phyloP scores from a whole-genome alignment of 306 rosid genomes.

The Vigna reflexopilosa region DNA sequence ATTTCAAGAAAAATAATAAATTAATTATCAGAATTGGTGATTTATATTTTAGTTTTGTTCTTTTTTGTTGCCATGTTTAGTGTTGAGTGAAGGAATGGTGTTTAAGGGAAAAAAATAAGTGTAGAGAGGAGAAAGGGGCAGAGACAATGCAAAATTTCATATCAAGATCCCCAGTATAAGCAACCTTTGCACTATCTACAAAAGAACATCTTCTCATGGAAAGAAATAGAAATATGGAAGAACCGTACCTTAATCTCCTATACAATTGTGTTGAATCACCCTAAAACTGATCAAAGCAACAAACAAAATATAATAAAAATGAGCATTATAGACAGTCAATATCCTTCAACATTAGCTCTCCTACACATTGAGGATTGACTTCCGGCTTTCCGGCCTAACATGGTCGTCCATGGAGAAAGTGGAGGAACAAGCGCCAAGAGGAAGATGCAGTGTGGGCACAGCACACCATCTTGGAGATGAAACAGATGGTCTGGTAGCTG shows the following conservation, averaged over 20 bases:
- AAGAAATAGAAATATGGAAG: conserved; percentile 49
- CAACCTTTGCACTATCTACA: conserved; percentile 57
- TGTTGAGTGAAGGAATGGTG: not conserved
- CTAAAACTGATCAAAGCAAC: conserved; percentile 23
- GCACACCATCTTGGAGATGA: conserved; percentile 60
- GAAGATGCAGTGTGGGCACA: conserved; percentile 54
- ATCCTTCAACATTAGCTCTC: conserved; percentile 69
- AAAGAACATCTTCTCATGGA: conserved; percentile 40
- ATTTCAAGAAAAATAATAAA: too few relatives aligned
- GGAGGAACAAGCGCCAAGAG: conserved; percentile 64
- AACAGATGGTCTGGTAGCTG: conserved; percentile 49
- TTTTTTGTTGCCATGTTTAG: not conserved
- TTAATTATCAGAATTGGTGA: too few relatives aligned
- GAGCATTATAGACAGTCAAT: conserved; percentile 55
- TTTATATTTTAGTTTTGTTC: too few relatives aligned
- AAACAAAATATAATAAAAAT: not conserved
- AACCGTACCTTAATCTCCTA: conserved; percentile 58
- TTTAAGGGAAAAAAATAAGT: not conserved
- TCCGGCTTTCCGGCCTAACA: conserved; percentile 57
- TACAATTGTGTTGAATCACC: conserved; percentile 62
- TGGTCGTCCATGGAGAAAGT: conserved; percentile 59
- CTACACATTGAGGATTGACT: conserved; percentile 51
- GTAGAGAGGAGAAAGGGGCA: not conserved
- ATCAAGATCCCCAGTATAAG: conserved; percentile 24
- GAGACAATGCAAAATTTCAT: conserved; percentile 5